These are phyloP conservation scores for Pigoraptor vietnamica DNA, from an alignment of 78 protist genomes.

Conservation along the genomic window DNA sequence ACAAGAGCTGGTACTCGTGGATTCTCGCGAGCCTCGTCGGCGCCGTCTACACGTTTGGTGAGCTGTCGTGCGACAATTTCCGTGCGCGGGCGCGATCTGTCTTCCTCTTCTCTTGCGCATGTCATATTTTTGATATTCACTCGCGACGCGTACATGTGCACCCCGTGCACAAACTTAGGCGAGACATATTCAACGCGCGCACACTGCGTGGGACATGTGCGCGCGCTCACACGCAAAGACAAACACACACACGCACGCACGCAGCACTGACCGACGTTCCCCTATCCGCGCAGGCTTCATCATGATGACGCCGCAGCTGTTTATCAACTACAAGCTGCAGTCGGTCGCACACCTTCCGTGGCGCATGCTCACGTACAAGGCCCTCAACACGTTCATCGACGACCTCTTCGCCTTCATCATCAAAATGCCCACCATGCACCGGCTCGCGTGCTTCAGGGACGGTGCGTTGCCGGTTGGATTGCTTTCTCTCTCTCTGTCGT, in stretches of 20 bases:
- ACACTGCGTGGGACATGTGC: too few species aligned
- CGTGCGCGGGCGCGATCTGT: too few species aligned
- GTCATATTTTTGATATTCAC: too few species aligned
- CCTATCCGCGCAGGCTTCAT: slow-evolving; percentile 67
- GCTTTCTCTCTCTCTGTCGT: not conserved
- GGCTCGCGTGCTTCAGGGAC: slow-evolving; percentile 94
- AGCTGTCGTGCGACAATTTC: too few species aligned
- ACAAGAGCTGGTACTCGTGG: slow-evolving; percentile 70
- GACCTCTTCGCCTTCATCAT: slow-evolving; percentile 93
- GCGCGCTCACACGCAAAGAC: too few species aligned
- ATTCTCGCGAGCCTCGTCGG: not conserved
- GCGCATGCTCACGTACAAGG: slow-evolving; percentile 85
- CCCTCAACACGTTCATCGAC: slow-evolving; percentile 94
- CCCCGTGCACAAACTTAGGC: too few species aligned
- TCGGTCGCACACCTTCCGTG: slow-evolving; percentile 94
- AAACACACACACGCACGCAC: too few species aligned
- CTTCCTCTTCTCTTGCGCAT: too few species aligned
- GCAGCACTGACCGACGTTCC: too few species aligned
- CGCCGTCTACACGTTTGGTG: slow-evolving; percentile 58
- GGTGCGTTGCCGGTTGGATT: slow-evolving; percentile 8
- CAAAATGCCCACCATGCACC: slow-evolving; percentile 90
- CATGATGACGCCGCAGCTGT: slow-evolving; percentile 93
- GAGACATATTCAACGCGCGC: too few species aligned
- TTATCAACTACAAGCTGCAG: slow-evolving; percentile 91
- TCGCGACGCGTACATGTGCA: too few species aligned